Conservation (phyloP, 2,329 filamentous ascomycete genomes). For the Lachnellula arida region DNA sequence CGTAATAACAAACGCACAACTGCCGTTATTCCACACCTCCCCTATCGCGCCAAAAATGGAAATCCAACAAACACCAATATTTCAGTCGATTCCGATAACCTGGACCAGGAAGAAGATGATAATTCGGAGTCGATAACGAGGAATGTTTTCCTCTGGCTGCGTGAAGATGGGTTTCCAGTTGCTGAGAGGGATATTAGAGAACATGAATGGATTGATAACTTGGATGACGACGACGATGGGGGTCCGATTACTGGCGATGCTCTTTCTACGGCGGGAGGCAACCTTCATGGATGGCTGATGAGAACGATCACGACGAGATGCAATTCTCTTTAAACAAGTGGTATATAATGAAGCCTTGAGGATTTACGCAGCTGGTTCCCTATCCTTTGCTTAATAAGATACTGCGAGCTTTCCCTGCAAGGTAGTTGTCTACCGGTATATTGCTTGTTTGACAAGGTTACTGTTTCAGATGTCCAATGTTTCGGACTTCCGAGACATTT, state of each 20-base stretch:
- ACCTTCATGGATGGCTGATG: slow-evolving; percentile 20
- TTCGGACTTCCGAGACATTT: no score
- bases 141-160: slow-evolving; percentile 31
- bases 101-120: slow-evolving; percentile 21
- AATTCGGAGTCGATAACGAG: slow-evolving; percentile 26
- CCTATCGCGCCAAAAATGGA: slow-evolving; percentile 12
- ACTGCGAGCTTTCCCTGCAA: no score
- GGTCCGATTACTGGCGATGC: slow-evolving; percentile 16
- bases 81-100: slow-evolving; percentile 14
- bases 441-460: no score
- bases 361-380: no score
- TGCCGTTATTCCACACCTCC: slow-evolving; percentile 6
- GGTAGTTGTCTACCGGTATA: no score
- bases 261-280: slow-evolving; percentile 14
- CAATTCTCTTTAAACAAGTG: slow-evolving; percentile 13
- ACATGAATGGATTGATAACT: slow-evolving; percentile 31
- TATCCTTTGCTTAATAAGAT: no score
- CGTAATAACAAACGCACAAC: slow-evolving; percentile 4
- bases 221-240: slow-evolving; percentile 25
- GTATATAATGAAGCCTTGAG: no score
- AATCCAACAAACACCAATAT: slow-evolving; percentile 11
- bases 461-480: no score
- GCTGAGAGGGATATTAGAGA: slow-evolving; percentile 28
- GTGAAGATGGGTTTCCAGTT: slow-evolving; percentile 28
- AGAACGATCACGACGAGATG: slow-evolving; percentile 15